phyloP scores from a whole-genome alignment of 1,284 basidiomycete genomes.

The Quambalaria eucalypti region DNA sequence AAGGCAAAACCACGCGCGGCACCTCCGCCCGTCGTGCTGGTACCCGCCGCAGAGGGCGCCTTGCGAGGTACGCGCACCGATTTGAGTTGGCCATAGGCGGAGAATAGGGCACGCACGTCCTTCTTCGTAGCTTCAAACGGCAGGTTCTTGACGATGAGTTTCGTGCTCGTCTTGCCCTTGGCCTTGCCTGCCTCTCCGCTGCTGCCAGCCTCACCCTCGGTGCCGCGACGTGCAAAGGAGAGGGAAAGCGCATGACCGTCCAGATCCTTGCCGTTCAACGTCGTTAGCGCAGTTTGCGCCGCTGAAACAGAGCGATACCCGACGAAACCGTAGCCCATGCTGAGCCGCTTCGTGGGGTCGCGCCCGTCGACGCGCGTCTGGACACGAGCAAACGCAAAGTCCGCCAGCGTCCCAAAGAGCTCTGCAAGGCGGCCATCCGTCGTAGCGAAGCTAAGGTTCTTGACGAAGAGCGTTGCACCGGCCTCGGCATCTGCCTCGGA shows the following conservation, averaged over 20 bases:
- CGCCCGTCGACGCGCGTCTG: constrained; percentile 78
- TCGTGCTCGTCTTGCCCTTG: constrained; percentile 11
- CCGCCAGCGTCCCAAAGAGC: constrained; percentile 68
- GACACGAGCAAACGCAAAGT: constrained; percentile 77
- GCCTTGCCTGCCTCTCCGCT: background rate
- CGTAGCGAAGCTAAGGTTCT: constrained; percentile 87
- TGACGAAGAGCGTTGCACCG: constrained; percentile 83
- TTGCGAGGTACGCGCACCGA: constrained; percentile 55
- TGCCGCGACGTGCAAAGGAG: constrained; percentile 77
- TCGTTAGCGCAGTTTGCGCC: constrained; percentile 67
- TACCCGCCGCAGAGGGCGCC: constrained; percentile 60
- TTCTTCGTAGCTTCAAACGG: constrained; percentile 92
- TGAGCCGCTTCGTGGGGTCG: constrained; percentile 51
- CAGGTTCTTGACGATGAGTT: constrained; percentile 85
- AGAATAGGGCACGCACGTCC: constrained; percentile 67
- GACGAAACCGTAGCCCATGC: constrained; percentile 94
- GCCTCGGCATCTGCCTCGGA: constrained; percentile 51
- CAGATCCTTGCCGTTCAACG: constrained; percentile 70
- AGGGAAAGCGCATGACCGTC: constrained; percentile 79
- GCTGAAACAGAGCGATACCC: constrained; percentile 71
- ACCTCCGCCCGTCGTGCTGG: constrained; percentile 69
- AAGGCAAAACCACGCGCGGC: constrained; percentile 84
- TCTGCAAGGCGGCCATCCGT: constrained; percentile 63
- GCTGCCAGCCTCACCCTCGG: constrained; percentile 60
- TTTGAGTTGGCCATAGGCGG: constrained; percentile 71